Percentiles rank a stretch among this genome's conserved stretches.
Evolutionary conservation across 2,329 filamentous ascomycete species (phyloP).

Genomic region (Diaporthe sp.): DNA sequence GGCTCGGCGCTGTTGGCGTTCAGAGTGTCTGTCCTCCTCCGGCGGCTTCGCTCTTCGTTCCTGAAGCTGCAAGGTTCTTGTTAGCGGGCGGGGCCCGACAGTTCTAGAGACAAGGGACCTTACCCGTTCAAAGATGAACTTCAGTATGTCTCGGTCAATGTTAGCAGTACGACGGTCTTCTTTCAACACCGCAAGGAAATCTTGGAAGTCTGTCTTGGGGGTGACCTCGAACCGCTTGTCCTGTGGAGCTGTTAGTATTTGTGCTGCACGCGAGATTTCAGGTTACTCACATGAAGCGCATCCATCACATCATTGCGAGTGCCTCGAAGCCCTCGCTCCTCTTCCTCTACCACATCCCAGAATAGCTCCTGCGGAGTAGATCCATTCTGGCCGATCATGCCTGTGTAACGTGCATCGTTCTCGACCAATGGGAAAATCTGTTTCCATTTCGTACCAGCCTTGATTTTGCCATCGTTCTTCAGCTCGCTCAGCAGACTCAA

Average conservation of each 20-base stretch:
- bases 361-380: constrained; percentile 93
- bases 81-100: constrained; percentile 37
- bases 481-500: constrained; percentile 81
- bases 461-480: constrained; percentile 82
- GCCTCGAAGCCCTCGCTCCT: constrained; percentile 87
- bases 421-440: constrained; percentile 82
- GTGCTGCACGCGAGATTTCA: constrained; percentile 38
- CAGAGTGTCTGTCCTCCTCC: constrained; percentile 87
- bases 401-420: constrained; percentile 85
- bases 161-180: constrained; percentile 90
- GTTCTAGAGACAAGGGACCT: constrained; percentile 47
- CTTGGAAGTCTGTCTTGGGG: constrained; percentile 86
- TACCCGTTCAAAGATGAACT: constrained; percentile 87
- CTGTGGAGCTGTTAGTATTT: constrained; percentile 63
- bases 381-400: constrained; percentile 86
- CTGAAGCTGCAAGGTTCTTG: constrained; percentile 70
- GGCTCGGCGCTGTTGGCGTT: constrained; percentile 87
- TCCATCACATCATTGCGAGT: constrained; percentile 88
- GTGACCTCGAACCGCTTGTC: constrained; percentile 94
- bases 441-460: constrained; percentile 91
- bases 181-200: constrained; percentile 86
- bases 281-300: constrained; percentile 81
- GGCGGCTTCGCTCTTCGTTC: constrained; percentile 87
- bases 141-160: constrained; percentile 84
- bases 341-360: constrained; percentile 95